phyloP scores from a whole-genome alignment of 2,329 filamentous ascomycete species.

The Fusarium scirpi region DNA sequence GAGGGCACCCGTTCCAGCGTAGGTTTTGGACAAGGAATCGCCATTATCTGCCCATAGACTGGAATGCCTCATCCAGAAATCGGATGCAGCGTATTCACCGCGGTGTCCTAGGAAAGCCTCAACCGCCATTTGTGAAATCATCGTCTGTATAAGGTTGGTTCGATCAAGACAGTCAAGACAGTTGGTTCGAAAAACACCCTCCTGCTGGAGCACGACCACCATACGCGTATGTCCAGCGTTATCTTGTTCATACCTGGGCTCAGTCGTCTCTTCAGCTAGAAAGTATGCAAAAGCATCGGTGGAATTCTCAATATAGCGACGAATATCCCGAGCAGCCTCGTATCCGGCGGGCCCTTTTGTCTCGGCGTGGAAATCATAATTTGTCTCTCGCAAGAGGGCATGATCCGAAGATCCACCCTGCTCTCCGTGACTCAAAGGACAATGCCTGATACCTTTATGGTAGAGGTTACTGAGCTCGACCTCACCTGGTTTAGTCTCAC shows the following conservation, averaged over 20 bases:
- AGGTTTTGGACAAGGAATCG: conserved; percentile 92
- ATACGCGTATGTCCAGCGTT: conserved; percentile 57
- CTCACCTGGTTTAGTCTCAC: conserved; percentile 87
- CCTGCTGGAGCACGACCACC: conserved; percentile 86
- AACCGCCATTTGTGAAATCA: conserved; percentile 93
- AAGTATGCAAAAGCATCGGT: conserved; percentile 94
- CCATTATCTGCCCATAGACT: conserved; percentile 98
- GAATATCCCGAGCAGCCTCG: conserved; percentile 88
- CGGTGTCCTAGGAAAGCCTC: conserved; percentile 84
- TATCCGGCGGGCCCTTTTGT: conserved; percentile 89
- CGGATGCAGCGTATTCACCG: conserved; percentile 74
- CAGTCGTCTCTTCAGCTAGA: conserved; percentile 78
- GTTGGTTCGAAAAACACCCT: conserved; percentile 95
- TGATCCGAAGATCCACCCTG: conserved; percentile 72
- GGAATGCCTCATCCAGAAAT: conserved; percentile 93
- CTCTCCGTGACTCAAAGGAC: conserved; percentile 73
- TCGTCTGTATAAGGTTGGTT: conserved; percentile 95
- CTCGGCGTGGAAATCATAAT: conserved; percentile 97
- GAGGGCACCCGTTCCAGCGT: conserved; percentile 93
- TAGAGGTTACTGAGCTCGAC: conserved; percentile 85
- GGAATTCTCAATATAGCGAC: conserved; percentile 79
- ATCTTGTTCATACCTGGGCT: conserved; percentile 58
- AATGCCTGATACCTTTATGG: conserved; percentile 79
- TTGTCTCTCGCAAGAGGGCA: conserved; percentile 80
- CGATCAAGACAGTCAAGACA: conserved; percentile 96